Base-by-base conservation (phyloP, 345 rosid species). In the Jatropha curcas region DNA sequence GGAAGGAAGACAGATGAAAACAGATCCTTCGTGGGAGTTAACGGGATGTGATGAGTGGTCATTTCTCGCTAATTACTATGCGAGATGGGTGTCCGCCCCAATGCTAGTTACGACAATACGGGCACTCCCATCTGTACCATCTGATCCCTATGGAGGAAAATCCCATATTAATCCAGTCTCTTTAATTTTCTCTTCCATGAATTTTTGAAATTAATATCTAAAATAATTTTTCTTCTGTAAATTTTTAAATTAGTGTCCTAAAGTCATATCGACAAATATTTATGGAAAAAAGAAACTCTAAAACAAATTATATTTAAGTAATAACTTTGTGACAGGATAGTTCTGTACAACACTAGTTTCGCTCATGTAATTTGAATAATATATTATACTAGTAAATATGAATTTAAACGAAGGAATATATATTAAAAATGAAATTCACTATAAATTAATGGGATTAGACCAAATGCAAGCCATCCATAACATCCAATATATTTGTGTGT, bases 1-100 rank as follows among this genome's bases (percentile, higher is more conserved):
- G 30, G 13, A 14, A 24, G 12, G 2, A 0, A 0, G 0, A 0
- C 0, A 0, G 0, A 0, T 0, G 0, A 0, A 0, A 0, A 0
- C 1, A 64, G 90, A 84, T 88, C 92, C 92, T 88, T 86, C 90
- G 79, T 59, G 86, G 85, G 82, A 71, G 86, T 61, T n/a, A 73
- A 80, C 74, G 86, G 90, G 88, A 82, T 51, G 57, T 84, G 92
- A 86, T 73, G 92, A 88, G 87, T 80, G 88, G 90, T 82, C 30
- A 3, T 0, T 0, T 0, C 84, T 80, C 79, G 86, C 84, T 1
- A 17, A 0, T 0, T 0, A 6, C 0, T 1, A 0, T 82, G 88
- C 87, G 86, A 55, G 88, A 86, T 10, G 87, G 82, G 92, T 72
- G 88, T 77, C 82, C 28, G 73, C 76, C 82, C 78, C 63, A 2